phyloP scores from a whole-genome alignment of 1,284 basidiomycete species.

The Ustilago tritici region DNA sequence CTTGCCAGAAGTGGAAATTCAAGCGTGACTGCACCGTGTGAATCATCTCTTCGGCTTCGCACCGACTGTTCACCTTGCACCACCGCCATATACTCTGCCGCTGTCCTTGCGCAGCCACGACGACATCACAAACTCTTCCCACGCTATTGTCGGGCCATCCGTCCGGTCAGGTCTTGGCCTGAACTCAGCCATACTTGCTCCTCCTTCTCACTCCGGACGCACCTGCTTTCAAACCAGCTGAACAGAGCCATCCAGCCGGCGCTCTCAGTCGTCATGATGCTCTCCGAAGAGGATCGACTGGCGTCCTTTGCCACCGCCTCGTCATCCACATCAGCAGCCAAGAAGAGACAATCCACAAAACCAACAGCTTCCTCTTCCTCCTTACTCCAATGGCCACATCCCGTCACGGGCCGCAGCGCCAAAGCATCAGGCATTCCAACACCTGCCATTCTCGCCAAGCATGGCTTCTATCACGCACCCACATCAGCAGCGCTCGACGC shows the following conservation, averaged over 20 bases:
- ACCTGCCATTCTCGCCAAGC: constrained; percentile 52
- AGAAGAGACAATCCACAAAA: constrained; percentile 41
- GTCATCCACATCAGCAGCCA: constrained; percentile 31
- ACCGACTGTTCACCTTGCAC: neutral
- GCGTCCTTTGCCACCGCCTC: constrained; percentile 43
- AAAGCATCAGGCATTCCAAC: constrained; percentile 54
- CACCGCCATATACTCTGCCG: neutral
- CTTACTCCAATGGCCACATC: constrained; percentile 48
- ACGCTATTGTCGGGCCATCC: neutral
- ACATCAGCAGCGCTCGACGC: constrained; percentile 48
- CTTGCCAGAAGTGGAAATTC: neutral
- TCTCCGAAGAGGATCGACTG: constrained; percentile 44
- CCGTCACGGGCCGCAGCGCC: constrained; percentile 27
- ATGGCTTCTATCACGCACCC: constrained; percentile 65
- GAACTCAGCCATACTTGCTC: neutral
- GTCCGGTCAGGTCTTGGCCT: neutral
- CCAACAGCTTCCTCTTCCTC: constrained; percentile 14
- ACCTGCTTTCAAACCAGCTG: too few species aligned
- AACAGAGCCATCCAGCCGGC: neutral
- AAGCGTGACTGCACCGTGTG: neutral
- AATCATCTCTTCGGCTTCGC: neutral
- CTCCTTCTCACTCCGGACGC: neutral
- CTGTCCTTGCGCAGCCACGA: neutral
- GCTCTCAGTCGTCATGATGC: constrained; percentile 23
- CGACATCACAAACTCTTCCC: neutral